Evolutionary conservation across 148 eudicot species (phyloP).

Genomic region (Rheum nobile): DNA sequence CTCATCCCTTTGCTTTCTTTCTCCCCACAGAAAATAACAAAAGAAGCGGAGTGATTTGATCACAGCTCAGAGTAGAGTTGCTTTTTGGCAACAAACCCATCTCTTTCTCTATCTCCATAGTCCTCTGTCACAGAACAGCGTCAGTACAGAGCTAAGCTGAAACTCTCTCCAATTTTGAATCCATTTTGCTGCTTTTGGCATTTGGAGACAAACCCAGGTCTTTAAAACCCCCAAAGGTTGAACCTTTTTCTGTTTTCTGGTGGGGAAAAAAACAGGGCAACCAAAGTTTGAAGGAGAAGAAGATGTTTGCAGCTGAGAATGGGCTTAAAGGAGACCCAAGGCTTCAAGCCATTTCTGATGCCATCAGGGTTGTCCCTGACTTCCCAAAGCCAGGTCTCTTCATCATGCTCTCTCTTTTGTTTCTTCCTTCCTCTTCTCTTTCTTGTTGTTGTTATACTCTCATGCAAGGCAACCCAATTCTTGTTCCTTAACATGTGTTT

Average conservation of each 20-base stretch:
- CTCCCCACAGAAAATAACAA: not conserved
- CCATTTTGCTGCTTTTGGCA: not conserved
- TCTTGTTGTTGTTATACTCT: not conserved
- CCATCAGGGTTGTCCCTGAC: slow-evolving; percentile 79
- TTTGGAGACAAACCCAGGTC: not conserved
- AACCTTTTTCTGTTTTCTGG: not conserved
- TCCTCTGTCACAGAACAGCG: not conserved
- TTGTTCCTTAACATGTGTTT: not conserved
- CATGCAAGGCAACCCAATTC: not conserved
- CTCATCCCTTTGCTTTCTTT: not conserved
- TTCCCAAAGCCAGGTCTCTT: slow-evolving; percentile 80
- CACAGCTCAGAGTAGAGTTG: slow-evolving; percentile 3
- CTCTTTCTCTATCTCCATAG: not conserved
- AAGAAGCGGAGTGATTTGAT: not conserved
- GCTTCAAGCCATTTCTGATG: slow-evolving; percentile 68
- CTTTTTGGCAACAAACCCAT: not conserved
- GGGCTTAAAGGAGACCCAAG: slow-evolving; percentile 83
- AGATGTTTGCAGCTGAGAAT: slow-evolving; percentile 84
- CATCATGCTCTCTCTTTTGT: not conserved
- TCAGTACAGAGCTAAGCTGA: not conserved
- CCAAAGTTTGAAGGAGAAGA: not conserved
- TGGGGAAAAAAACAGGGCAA: not conserved
- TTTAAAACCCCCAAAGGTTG: not conserved
- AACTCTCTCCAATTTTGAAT: not conserved
- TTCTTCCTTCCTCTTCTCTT: too few species aligned